phyloP scores from a whole-genome alignment of 306 rosid species.

The Erythrophleum fordii region DNA sequence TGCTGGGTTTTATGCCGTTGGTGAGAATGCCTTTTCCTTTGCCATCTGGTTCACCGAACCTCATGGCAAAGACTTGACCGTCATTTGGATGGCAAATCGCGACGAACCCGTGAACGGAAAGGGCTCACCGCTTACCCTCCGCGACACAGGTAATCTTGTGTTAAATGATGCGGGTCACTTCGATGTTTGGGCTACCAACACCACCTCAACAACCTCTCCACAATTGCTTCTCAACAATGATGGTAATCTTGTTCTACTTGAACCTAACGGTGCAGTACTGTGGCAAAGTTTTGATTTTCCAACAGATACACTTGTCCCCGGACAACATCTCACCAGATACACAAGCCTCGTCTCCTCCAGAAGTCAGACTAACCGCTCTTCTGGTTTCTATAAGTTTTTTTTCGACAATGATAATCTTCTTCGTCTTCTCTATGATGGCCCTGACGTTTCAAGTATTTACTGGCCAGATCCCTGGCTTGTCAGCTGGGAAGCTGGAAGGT shows the following conservation, averaged over 20 bases:
- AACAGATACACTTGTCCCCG: slow-evolving; percentile 54
- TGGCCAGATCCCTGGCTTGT: slow-evolving; percentile 33
- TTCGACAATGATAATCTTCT: slow-evolving; percentile 32
- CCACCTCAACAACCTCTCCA: neutral
- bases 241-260: slow-evolving; percentile 37
- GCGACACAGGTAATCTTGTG: slow-evolving; percentile 38
- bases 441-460: slow-evolving; percentile 29
- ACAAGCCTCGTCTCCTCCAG: slow-evolving; percentile 43
- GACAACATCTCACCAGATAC: slow-evolving; percentile 37
- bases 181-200: slow-evolving; percentile 43
- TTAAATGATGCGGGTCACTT: slow-evolving; percentile 39
- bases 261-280: slow-evolving; percentile 3
- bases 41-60: slow-evolving; percentile 50
- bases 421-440: slow-evolving; percentile 38
- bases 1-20: slow-evolving; percentile 45
- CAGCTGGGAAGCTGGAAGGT: slow-evolving; percentile 26
- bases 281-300: slow-evolving; percentile 62
- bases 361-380: slow-evolving; percentile 32
- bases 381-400: slow-evolving; percentile 44
- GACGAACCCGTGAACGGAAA: slow-evolving; percentile 45
- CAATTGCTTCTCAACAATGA: slow-evolving; percentile 26
- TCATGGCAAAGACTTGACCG: neutral
- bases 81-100: slow-evolving; percentile 52
- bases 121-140: slow-evolving; percentile 47
- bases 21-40: slow-evolving; percentile 46